These are phyloP conservation scores for Clathrus columnatus DNA, from an alignment of 768 basidiomycete genomes.

Conservation along the genomic window DNA sequence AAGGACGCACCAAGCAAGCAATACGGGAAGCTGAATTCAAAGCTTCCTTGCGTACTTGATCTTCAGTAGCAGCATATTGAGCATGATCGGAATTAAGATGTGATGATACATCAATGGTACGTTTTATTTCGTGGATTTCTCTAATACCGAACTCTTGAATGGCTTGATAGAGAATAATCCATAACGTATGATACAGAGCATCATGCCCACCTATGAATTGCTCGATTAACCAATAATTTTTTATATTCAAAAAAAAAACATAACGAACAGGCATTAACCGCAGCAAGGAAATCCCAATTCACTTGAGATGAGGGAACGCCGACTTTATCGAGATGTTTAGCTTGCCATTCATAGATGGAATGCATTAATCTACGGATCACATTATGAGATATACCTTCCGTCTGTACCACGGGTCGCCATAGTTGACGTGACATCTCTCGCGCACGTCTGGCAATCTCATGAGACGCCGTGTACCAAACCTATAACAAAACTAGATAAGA, in stretches of 20 bases:
- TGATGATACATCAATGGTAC: slow-evolving; percentile 26
- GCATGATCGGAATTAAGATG: slow-evolving; percentile 28
- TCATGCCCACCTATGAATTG: slow-evolving; percentile 61
- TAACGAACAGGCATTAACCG: slow-evolving; percentile 52
- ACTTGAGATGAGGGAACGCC: slow-evolving; percentile 81
- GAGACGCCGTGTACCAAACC: slow-evolving; percentile 80
- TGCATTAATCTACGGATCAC: slow-evolving; percentile 48
- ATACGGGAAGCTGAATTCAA: slow-evolving; percentile 80
- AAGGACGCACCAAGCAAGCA: slow-evolving; percentile 63
- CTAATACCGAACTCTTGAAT: slow-evolving; percentile 79
- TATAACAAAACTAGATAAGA: slow-evolving; percentile 21
- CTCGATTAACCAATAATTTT: slow-evolving; percentile 17
- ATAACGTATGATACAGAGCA: slow-evolving; percentile 87
- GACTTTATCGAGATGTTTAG: slow-evolving; percentile 63
- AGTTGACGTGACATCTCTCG: slow-evolving; percentile 74
- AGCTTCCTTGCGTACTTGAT: slow-evolving; percentile 72
- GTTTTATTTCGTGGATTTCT: slow-evolving; percentile 49
- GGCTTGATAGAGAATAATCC: slow-evolving; percentile 76
- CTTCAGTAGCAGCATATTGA: slow-evolving; percentile 55
- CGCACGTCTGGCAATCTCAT: slow-evolving; percentile 74
- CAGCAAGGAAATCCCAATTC: slow-evolving; percentile 84
- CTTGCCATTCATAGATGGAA: slow-evolving; percentile 63
- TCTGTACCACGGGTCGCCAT: slow-evolving; percentile 70
- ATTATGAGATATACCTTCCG: slow-evolving; percentile 67
- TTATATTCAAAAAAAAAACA: background rate